Conservation (phyloP, 179 eudicot species). For the Heliamphora pulchella region DNA sequence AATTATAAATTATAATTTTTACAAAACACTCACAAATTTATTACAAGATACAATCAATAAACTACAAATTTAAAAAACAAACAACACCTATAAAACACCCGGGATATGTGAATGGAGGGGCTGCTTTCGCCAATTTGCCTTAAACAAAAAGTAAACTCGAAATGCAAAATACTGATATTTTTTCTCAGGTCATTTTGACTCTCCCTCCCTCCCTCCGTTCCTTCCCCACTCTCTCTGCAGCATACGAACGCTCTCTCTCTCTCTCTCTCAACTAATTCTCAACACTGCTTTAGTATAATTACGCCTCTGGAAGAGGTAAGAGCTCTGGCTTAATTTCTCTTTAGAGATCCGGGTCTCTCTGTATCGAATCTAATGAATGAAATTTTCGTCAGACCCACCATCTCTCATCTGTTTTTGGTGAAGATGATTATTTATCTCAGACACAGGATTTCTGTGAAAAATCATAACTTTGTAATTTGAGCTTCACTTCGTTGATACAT, state of each 20-base stretch:
- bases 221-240: not conserved
- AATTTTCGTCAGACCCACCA: not conserved
- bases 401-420: not conserved
- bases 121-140: too few relatives aligned
- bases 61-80: too few relatives aligned
- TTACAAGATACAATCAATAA: too few relatives aligned
- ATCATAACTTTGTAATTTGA: not conserved
- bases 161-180: too few relatives aligned
- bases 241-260: not conserved
- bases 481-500: not conserved
- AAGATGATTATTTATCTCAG: not conserved
- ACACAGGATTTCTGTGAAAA: not conserved
- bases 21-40: too few relatives aligned
- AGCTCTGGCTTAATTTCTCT: not conserved
- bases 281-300: not conserved
- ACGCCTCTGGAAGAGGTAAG: slow-evolving; percentile 8
- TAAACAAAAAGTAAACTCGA: too few relatives aligned
- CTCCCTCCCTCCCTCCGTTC: not conserved
- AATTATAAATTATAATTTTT: too few relatives aligned
- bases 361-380: not conserved
- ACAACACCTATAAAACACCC: too few relatives aligned
- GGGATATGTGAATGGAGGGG: too few relatives aligned
- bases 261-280: not conserved
- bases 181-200: too few relatives aligned
- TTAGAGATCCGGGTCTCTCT: not conserved